Evolutionary conservation across 2,329 filamentous ascomycete species (phyloP), one percentile per base, ranked within the genome.

Genomic region (Rosellinia necatrix): DNA sequence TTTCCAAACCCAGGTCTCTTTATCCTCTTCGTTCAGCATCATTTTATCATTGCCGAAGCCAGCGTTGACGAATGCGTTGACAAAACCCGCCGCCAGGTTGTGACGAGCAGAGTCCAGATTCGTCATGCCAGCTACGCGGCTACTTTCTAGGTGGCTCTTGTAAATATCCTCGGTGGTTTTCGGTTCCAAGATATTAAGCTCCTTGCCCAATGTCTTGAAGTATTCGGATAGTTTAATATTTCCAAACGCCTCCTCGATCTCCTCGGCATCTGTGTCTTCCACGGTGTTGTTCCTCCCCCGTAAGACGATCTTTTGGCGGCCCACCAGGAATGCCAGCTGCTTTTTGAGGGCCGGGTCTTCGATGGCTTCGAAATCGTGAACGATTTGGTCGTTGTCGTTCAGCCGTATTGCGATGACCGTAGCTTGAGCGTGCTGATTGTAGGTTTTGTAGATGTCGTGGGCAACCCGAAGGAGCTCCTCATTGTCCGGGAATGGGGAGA

Each of bases 111-210:
- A 99, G 71, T 99, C 94, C 42, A 96, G 85, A 71, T 97, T 97
- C 9, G 93, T 97, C 76, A 96, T 84, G 30, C 92, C 92, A 21
- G 91, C 91, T 49, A 96, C 94, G 59, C 96, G 86, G 67, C 88
- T 96, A 77, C 90, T 97, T 76, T 99, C 94, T 4, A 99, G 83
- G 74, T 99, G 94, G 70, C 92, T 96, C 80, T 99, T 99, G 83
- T 99, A 99, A 68, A 99, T 99, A 68, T 99, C 96, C 71, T 99
- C 94, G 0, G 93, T 96, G 38, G 91, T 90, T 79, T 97, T 97
- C 30, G 94, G 94, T 61, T 99, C 94, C 37, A 97, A 80, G 49
- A 99, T 93, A 74, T 99, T 97, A 50, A 99, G 82, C 73, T 99
- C 94, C 76, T 97, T 97, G 55, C 88, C 96, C 27, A 99, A 80